Percentiles rank a stretch among this genome's conserved stretches.
Evolutionary conservation across 78 protist species (phyloP).

Genomic region (Planoprotostelium fungivorum): DNA sequence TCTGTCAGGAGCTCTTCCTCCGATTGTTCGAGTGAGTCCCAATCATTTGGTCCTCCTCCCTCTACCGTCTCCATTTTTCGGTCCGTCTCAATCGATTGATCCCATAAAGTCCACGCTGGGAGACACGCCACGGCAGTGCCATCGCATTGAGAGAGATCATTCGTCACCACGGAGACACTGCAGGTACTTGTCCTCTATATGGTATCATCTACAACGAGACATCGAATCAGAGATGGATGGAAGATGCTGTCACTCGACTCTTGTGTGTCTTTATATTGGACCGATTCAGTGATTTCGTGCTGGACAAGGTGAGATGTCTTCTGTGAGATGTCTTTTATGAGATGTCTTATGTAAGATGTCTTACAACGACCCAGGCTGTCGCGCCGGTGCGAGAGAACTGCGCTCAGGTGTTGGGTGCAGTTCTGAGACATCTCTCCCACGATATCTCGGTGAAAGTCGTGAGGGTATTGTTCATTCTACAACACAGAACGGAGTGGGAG

Average conservation of each 20-base stretch:
- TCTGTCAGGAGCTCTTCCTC: no score
- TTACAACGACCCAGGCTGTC: slow-evolving; percentile 25
- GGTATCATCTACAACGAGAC: no score
- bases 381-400: slow-evolving; percentile 91
- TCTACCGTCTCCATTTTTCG: no score
- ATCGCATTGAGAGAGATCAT: slow-evolving; percentile 81
- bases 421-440: slow-evolving; percentile 18
- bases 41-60: no score
- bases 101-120: slow-evolving; percentile 78
- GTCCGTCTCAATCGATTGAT: no score
- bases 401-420: slow-evolving; percentile 80
- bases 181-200: slow-evolving; percentile 27
- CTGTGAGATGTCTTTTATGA: neutral
- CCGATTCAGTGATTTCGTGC: slow-evolving; percentile 79
- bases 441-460: slow-evolving; percentile 22
- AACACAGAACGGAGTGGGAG: slow-evolving; percentile 39
- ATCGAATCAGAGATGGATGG: slow-evolving; percentile 61
- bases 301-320: slow-evolving; percentile 54
- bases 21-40: no score
- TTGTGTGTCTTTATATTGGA: slow-evolving; percentile 79
- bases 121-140: slow-evolving; percentile 86
- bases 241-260: slow-evolving; percentile 78
- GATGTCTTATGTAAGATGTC: neutral
- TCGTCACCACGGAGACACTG: slow-evolving; percentile 63
- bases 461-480: slow-evolving; percentile 25